Evolutionary conservation across 371 early-diverging fungal species (phyloP).

Genomic region (Lichtheimia ornata): DNA sequence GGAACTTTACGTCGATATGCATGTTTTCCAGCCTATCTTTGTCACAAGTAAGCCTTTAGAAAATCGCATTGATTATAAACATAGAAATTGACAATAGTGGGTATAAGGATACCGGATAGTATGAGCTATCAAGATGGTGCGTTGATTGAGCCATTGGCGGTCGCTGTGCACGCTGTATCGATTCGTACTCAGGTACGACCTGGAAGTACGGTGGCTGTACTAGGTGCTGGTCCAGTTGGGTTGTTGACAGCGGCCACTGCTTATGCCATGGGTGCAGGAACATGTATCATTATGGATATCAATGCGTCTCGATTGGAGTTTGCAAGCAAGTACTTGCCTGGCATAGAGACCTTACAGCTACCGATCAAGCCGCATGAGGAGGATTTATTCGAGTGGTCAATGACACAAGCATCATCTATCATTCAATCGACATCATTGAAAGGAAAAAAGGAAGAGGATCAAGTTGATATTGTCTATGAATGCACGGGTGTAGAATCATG

Average conservation of each 20-base stretch:
- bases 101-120: slow-evolving; percentile 12
- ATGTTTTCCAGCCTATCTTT: slow-evolving; percentile 10
- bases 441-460: slow-evolving; percentile 18
- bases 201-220: slow-evolving; percentile 30
- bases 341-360: slow-evolving; percentile 9
- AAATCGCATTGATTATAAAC: neutral
- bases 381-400: slow-evolving; percentile 18
- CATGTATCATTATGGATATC: slow-evolving; percentile 37
- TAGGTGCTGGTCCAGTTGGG: slow-evolving; percentile 45
- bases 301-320: slow-evolving; percentile 32
- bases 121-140: slow-evolving; percentile 43
- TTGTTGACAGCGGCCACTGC: slow-evolving; percentile 39
- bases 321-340: slow-evolving; percentile 24
- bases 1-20: slow-evolving; percentile 14
- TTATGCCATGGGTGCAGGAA: slow-evolving; percentile 35
- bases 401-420: slow-evolving; percentile 8
- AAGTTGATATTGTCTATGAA: slow-evolving; percentile 26
- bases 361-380: slow-evolving; percentile 12
- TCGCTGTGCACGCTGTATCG: slow-evolving; percentile 39
- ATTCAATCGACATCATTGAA: neutral
- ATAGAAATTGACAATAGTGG: neutral
- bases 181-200: slow-evolving; percentile 30
- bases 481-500: slow-evolving; percentile 46
- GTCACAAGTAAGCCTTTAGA: slow-evolving; percentile 16
- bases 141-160: slow-evolving; percentile 41